These are phyloP conservation scores for Penicillium sp. DNA, from an alignment of 2,329 filamentous ascomycete species.

Conservation along the genomic window DNA sequence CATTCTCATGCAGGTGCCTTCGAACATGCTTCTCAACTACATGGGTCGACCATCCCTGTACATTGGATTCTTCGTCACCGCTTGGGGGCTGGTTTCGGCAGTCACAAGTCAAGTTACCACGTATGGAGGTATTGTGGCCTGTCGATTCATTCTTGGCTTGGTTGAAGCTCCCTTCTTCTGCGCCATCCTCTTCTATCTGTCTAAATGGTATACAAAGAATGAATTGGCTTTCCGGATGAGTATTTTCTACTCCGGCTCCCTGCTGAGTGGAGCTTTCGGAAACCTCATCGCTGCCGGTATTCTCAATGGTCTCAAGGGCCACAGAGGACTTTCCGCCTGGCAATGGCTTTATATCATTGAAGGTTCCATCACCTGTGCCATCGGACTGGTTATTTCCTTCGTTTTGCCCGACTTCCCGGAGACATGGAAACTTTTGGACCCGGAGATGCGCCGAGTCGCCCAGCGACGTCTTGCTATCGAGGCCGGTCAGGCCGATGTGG, in stretches of 20 bases:
- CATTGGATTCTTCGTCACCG: conserved; percentile 45
- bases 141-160: conserved; percentile 47
- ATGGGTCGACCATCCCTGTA: conserved; percentile 45
- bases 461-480: conserved; percentile 52
- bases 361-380: conserved; percentile 34
- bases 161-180: conserved; percentile 50
- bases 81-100: conserved; percentile 48
- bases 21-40: conserved; percentile 45
- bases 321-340: conserved; percentile 39
- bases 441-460: conserved; percentile 48
- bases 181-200: conserved; percentile 50
- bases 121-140: conserved; percentile 45
- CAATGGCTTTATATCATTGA: conserved; percentile 47
- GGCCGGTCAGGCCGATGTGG: conserved; percentile 49
- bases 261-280: conserved; percentile 52
- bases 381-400: conserved; percentile 35
- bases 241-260: conserved; percentile 52
- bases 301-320: conserved; percentile 39
- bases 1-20: conserved; percentile 49
- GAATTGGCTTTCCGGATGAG: conserved; percentile 52
- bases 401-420: conserved; percentile 46
- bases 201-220: conserved; percentile 54
- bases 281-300: conserved; percentile 55
- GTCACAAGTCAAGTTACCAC: conserved; percentile 44
- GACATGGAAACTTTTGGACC: conserved; percentile 45